phyloP scores from a whole-genome alignment of 2,329 filamentous ascomycete genomes.

The Aspergillus niger region DNA sequence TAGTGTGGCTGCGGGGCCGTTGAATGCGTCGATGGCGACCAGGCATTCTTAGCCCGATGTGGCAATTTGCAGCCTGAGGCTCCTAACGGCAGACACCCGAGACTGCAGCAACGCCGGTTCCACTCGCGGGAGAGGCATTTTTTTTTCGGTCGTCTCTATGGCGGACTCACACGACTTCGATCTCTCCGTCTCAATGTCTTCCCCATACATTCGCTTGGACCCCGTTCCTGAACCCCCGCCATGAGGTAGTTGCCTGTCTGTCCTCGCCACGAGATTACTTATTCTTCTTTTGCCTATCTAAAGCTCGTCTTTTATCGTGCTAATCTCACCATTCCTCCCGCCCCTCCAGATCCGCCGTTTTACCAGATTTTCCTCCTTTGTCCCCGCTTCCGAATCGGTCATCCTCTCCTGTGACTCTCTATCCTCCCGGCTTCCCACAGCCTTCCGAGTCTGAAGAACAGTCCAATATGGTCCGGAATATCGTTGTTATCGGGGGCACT shows the following conservation, averaged over 20 bases:
- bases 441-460: conserved; percentile 14
- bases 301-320: conserved; percentile 18
- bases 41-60: conserved; percentile 26
- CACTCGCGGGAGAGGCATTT: conserved; percentile 37
- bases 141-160: conserved; percentile 35
- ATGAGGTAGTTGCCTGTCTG: conserved; percentile 38
- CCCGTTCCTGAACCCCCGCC: conserved; percentile 28
- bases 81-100: conserved; percentile 25
- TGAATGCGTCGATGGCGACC: conserved; percentile 15
- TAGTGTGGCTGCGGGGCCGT: conserved; percentile 25
- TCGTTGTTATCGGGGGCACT: conserved; percentile 89
- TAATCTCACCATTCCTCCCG: conserved; percentile 27
- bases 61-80: conserved; percentile 32
- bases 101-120: conserved; percentile 31
- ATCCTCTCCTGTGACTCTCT: conserved; percentile 18
- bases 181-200: conserved; percentile 24
- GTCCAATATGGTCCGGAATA: conserved; percentile 80
- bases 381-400: conserved; percentile 26
- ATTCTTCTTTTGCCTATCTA: conserved; percentile 11
- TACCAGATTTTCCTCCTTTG: conserved; percentile 28
- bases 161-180: conserved; percentile 37
- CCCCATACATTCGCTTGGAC: conserved; percentile 25
- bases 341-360: conserved; percentile 34
- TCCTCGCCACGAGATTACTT: conserved; percentile 19
- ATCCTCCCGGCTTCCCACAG: conserved; percentile 19